These are phyloP conservation scores for Hylodesmum podocarpum DNA, from an alignment of 306 rosid species.

Conservation along the genomic window DNA sequence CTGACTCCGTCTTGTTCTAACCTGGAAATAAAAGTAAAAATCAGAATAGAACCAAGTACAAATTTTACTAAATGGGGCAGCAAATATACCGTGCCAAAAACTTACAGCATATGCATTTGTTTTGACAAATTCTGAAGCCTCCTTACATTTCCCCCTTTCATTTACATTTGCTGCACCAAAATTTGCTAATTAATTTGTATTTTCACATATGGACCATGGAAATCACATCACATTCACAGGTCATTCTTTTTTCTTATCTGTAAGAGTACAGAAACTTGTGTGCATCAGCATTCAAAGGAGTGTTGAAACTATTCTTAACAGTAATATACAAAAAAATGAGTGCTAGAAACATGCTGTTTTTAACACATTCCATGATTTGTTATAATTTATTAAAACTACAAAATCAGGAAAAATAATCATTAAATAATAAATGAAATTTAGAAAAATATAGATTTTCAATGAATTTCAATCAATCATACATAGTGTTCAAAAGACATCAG, in stretches of 20 bases:
- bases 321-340: constrained; percentile 10
- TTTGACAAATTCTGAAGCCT: constrained; percentile 52
- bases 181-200: not conserved
- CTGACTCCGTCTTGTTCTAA: constrained; percentile 26
- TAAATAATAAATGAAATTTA: too few species aligned
- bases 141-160: constrained; percentile 32
- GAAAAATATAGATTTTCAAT: too few species aligned
- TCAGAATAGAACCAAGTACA: constrained; percentile 16
- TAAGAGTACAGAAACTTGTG: not conserved
- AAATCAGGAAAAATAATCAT: too few species aligned
- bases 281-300: not conserved
- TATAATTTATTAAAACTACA: too few species aligned
- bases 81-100: not conserved
- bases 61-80: not conserved
- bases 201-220: not conserved
- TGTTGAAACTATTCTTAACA: not conserved
- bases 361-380: too few species aligned
- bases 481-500: too few species aligned
- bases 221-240: not conserved
- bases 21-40: constrained; percentile 32
- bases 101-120: constrained; percentile 37
- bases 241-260: not conserved
- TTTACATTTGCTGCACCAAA: constrained; percentile 43
- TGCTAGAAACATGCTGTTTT: too few species aligned
- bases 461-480: too few species aligned